A percentile compares a stretch with the other conserved stretches of the same genome.
Conservation (phyloP, 345 rosid genomes). For the Aquilaria sinensis region DNA sequence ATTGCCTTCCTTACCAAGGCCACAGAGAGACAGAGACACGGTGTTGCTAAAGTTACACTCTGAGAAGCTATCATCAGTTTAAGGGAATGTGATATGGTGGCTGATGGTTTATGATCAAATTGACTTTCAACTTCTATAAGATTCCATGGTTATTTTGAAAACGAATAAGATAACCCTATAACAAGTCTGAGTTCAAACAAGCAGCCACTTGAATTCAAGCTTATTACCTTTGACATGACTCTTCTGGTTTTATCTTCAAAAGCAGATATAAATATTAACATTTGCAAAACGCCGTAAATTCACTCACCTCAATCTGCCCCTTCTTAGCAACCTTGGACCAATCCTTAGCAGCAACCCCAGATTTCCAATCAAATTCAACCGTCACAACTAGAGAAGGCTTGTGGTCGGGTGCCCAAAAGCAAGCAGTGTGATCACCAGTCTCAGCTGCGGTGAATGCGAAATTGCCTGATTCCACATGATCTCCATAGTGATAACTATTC, state of each 20-base stretch:
- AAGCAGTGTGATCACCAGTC: constrained; percentile 54
- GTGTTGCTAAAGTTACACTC: no score
- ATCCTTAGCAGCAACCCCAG: constrained; percentile 74
- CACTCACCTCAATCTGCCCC: constrained; percentile 57
- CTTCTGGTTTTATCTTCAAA: neutral
- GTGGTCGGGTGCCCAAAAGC: constrained; percentile 47
- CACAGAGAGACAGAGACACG: no score
- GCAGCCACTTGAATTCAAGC: no score
- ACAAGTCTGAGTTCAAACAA: neutral
- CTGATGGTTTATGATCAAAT: no score
- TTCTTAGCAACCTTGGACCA: constrained; percentile 71
- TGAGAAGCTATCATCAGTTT: no score
- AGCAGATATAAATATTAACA: neutral
- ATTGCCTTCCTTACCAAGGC: no score
- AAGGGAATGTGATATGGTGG: no score
- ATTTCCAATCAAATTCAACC: constrained; percentile 72
- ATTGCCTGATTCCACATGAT: constrained; percentile 54
- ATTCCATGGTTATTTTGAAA: neutral
- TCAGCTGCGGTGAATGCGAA: constrained; percentile 70
- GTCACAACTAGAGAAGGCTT: constrained; percentile 28
- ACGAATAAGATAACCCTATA: neutral
- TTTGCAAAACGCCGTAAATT: neutral
- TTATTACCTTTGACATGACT: neutral
- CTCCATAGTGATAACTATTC: constrained; percentile 40
- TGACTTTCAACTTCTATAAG: no score